Conservation (phyloP, 1,284 basidiomycete species). For the Uromyces viciae-fabae region DNA sequence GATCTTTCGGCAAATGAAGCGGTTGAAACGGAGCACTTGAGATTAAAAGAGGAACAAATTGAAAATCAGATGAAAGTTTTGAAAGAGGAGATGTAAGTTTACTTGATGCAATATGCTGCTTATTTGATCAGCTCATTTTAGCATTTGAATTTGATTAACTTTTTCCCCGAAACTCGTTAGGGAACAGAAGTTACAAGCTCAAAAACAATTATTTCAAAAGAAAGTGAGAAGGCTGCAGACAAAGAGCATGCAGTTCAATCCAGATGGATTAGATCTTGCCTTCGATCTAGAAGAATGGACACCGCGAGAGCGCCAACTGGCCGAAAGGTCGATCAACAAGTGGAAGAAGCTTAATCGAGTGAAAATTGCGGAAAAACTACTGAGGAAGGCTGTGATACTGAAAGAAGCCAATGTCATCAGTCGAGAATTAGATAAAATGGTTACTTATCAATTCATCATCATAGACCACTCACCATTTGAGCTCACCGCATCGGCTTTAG, state of each 20-base stretch:
- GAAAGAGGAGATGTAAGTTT: conserved; percentile 41
- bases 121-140: no score
- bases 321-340: conserved; percentile 71
- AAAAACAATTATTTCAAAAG: conserved; percentile 49
- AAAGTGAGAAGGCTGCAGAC: conserved; percentile 64
- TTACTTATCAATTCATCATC: conserved; percentile 86
- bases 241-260: conserved; percentile 63
- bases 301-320: conserved; percentile 70
- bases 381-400: conserved; percentile 77
- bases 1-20: conserved; percentile 5
- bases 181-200: conserved; percentile 55
- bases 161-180: conserved; percentile 56
- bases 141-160: no score
- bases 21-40: conserved; percentile 79
- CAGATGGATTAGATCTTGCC: conserved; percentile 59
- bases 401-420: conserved; percentile 95
- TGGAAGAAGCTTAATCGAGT: conserved; percentile 81
- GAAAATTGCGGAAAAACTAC: conserved; percentile 82
- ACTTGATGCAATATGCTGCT: no score
- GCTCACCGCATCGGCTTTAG: conserved; percentile 74
- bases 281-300: conserved; percentile 74
- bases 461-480: conserved; percentile 76
- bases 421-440: conserved; percentile 76
- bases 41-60: conserved; percentile 74
- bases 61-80: conserved; percentile 67